These are phyloP conservation scores for Globisporangium alternatum DNA, from an alignment of 352 stramenopile genomes.

Conservation along the genomic window DNA sequence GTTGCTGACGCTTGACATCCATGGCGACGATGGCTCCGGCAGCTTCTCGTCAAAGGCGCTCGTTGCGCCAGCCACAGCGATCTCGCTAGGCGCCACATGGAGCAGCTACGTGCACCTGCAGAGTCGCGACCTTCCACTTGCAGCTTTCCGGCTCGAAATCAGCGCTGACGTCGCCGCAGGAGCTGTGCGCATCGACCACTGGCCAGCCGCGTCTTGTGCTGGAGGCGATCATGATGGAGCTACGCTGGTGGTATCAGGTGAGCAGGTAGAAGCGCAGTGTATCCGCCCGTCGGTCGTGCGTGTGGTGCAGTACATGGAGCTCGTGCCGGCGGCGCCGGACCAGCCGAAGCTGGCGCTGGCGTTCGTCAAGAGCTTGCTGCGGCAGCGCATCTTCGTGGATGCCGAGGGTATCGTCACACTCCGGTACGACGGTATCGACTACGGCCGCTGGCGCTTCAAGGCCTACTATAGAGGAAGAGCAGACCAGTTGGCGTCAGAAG, in stretches of 20 bases:
- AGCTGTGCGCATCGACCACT: constrained; percentile 47
- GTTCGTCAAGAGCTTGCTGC: constrained; percentile 58
- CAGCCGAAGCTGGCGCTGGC: constrained; percentile 40
- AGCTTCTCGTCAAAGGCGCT: constrained; percentile 28
- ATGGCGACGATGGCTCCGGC: constrained; percentile 7
- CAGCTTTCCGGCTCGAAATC: constrained; percentile 47
- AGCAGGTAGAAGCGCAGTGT: constrained; percentile 19
- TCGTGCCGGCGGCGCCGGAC: constrained; percentile 32
- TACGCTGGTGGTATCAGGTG: neutral
- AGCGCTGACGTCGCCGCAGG: constrained; percentile 6
- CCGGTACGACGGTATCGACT: constrained; percentile 48
- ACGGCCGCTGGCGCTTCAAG: constrained; percentile 54
- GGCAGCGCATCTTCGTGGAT: constrained; percentile 32
- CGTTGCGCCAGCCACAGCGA: constrained; percentile 26
- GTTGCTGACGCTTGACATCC: constrained; percentile 22
- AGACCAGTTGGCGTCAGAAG: neutral
- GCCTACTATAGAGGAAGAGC: constrained; percentile 39
- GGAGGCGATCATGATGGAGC: neutral
- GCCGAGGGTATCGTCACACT: constrained; percentile 31
- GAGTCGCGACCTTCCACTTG: constrained; percentile 6
- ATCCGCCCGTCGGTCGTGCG: constrained; percentile 27
- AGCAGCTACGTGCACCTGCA: constrained; percentile 29
- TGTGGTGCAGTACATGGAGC: constrained; percentile 49
- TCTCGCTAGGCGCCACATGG: constrained; percentile 22
- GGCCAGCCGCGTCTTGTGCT: constrained; percentile 16